Base-by-base conservation (phyloP, 106 monocot species). In the Agapanthus africanus region DNA sequence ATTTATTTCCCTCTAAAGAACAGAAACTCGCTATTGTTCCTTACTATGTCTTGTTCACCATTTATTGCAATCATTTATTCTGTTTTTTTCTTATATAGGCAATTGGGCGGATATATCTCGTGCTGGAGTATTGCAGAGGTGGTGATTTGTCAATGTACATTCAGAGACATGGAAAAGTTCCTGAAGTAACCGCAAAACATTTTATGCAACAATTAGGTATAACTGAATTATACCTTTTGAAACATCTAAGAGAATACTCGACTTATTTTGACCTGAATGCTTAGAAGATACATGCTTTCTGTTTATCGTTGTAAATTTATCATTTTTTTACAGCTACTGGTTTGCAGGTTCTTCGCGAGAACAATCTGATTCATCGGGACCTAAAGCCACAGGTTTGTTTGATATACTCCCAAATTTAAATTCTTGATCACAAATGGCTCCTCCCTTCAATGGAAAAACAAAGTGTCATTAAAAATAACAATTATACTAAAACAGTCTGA, bases 171-270 rank as follows among this genome's bases (percentile, higher is more conserved):
- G 87, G 87, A 68, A 72, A 73, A 37, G 84, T 93, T 64, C 78
- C 80, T 26, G 97, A 93, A 85, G 79, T 49, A 56, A 85, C 77
- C 52, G 97, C 97, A 41, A 92, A 90, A 56, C 81, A 87, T 74
- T 99, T 99, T 73, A 92, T 99, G 87, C 84, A 74, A 71, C 97
- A 99, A 27, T 67, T 99, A 81, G 95, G 95, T 89, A 86, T 41
- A 23, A 44, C 30, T 25, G 22, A 27, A 32, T 34, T 68, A 46
- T 68, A 32, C 41, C 16, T 49, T 68, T 68, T 68, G 11, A 36
- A 66, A 27, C 11, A 66, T 66, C 23, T 40, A 41, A 40, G 23
- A 11, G 26, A 39, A 66, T 34, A 2, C 40, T 68, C 19, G 66
- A 30, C 31, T 6, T 44, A 44, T 19, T 27, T 40, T 44, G 28